Base-by-base conservation (phyloP, 176 grass and related monocot species). In the Ampelocalamus luodianensis region DNA sequence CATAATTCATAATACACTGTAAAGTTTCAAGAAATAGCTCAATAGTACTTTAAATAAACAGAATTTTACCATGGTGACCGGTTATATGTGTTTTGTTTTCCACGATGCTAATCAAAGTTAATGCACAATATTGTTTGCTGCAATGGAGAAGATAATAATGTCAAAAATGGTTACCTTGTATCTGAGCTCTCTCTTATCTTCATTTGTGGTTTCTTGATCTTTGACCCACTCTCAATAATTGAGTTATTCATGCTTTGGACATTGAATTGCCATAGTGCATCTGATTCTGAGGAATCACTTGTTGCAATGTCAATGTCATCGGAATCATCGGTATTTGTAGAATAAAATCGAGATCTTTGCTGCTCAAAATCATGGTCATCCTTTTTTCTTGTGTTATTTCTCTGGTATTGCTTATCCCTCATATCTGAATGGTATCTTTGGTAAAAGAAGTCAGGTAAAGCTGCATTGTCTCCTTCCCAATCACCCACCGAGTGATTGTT, bases 261-360 rank as follows among this genome's bases (percentile, higher is more conserved):
- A 89, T 88, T 96, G 85, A 94, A 95, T 71, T 94, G 96, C 96
- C 96, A 99, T 26, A 92, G 86, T 77, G 89, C 89, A 68, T 99
- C 96, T 83, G 93, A 92, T 93, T 99, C 96, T 49, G 96, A 99
- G 68, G 96, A 99, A 92, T 99, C 96, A 77, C 96, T 99, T 36
- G 96, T 99, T 72, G 93, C 96, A 82, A 99, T 87, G 78, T 98
- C 96, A 76, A 96, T 83, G 67, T 99, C 96, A 90, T 99, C 96
- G 5, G 93, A 96, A 68, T 94, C 96, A 70, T 99, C 96, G 13
- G 93, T 94, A 82, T 93, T 90, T 37, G 77, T 85, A 78, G 88
- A 93, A 51, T 92, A 96, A 72, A 95, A 96, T n/a, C 62, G 80
- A 62, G 86, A 82, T 83, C 86, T 84, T 90, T 87, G 90, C 77